phyloP scores from a whole-genome alignment of 2,329 filamentous ascomycete species.

The Colletotrichum sp. region DNA sequence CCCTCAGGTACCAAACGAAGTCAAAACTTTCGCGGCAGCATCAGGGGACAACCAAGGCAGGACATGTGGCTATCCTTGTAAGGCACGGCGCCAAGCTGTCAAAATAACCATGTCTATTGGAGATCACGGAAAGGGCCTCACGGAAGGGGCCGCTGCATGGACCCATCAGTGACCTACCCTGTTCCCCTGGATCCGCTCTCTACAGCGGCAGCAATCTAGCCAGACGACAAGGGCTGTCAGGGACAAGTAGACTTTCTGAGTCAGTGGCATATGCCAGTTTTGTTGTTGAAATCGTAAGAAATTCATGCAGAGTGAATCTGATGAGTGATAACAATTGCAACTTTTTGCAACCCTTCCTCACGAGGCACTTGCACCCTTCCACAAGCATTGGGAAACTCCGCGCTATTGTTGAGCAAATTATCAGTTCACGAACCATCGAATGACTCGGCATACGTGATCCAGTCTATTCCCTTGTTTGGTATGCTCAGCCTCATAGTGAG shows the following conservation, averaged over 20 bases:
- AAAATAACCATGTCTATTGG: background rate
- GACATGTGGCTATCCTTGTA: background rate
- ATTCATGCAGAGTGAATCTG: background rate
- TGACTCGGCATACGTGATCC: background rate
- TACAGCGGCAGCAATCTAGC: background rate
- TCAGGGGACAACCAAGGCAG: background rate
- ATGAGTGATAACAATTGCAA: background rate
- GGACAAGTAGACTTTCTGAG: background rate
- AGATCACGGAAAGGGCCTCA: background rate
- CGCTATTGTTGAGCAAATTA: background rate
- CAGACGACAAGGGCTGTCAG: background rate
- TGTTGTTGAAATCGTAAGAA: background rate
- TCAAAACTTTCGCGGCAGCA: background rate
- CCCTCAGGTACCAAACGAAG: background rate
- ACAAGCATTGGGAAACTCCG: background rate
- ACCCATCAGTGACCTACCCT: background rate
- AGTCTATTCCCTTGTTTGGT: background rate
- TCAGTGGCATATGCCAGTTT: background rate
- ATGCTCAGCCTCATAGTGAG: background rate
- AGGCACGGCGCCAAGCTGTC: background rate
- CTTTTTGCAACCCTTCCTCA: background rate
- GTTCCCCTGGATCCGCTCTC: background rate
- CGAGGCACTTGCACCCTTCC: background rate
- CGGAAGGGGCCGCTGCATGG: background rate
- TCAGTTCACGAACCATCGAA: background rate